These are phyloP conservation scores for Apiospora marii DNA, from an alignment of 2,329 filamentous ascomycete genomes.

Conservation along the genomic window DNA sequence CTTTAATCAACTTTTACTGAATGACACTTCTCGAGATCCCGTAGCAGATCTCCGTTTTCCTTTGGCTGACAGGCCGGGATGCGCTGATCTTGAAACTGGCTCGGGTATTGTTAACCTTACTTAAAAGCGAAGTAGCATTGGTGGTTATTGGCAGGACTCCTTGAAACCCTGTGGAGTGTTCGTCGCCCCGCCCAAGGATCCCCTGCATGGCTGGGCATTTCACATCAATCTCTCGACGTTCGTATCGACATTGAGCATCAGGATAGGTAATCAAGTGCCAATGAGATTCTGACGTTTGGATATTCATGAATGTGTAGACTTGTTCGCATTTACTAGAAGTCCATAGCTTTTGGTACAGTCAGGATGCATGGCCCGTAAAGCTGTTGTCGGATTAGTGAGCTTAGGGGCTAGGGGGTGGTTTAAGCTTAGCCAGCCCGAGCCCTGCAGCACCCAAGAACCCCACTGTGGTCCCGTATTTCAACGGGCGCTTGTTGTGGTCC, in stretches of 20 bases:
- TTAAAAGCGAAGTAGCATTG: slow-evolving; percentile 14
- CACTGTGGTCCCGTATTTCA: background rate
- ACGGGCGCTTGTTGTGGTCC: slow-evolving; percentile 3
- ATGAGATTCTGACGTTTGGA: background rate
- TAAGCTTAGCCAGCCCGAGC: background rate
- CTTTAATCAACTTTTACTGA: background rate
- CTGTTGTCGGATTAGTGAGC: background rate
- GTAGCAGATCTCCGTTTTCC: background rate
- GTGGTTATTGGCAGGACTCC: slow-evolving; percentile 19
- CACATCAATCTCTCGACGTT: background rate
- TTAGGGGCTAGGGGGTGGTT: background rate
- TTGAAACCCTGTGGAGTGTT: slow-evolving; percentile 27
- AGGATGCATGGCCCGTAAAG: background rate
- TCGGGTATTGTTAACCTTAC: slow-evolving; percentile 11
- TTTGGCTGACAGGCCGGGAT: background rate
- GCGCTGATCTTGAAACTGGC: slow-evolving; percentile 15
- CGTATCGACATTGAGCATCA: background rate
- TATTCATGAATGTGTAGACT: background rate
- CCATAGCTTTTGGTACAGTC: background rate
- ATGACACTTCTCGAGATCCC: background rate
- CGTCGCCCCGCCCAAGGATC: background rate
- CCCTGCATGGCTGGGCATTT: slow-evolving; percentile 18
- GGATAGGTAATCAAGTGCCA: too few species aligned
- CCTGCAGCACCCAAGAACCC: background rate
- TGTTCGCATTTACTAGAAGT: background rate